phyloP scores from a whole-genome alignment of 2,329 filamentous ascomycete genomes.

The Ceratocystis eucalypticola region DNA sequence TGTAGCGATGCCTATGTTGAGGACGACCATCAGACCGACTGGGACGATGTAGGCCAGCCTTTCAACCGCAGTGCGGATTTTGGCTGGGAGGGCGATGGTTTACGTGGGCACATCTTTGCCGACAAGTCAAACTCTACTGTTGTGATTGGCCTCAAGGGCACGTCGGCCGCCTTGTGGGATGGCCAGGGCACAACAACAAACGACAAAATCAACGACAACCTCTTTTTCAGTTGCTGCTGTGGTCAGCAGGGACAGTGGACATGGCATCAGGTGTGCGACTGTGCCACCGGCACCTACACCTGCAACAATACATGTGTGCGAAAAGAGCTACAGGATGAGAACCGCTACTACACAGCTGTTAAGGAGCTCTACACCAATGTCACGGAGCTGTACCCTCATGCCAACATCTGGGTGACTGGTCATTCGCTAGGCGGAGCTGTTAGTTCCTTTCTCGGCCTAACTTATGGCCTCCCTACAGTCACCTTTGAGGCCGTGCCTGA shows the following conservation, averaged over 20 bases:
- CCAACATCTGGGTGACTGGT: conserved; percentile 78
- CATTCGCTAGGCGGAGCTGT: conserved; percentile 89
- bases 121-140: conserved; percentile 76
- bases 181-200: conserved; percentile 95
- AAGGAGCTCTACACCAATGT: conserved; percentile 87
- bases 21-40: conserved; percentile 56
- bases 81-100: conserved; percentile 79
- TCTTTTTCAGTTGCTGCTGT: conserved; percentile 97
- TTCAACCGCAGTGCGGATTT: conserved; percentile 85
- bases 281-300: conserved; percentile 70
- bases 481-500: conserved; percentile 92
- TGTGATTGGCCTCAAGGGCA: conserved; percentile 87
- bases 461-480: conserved; percentile 78
- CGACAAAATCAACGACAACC: conserved; percentile 94
- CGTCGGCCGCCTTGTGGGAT: conserved; percentile 79
- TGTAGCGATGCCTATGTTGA: conserved; percentile 79
- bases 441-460: conserved; percentile 74
- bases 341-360: conserved; percentile 81
- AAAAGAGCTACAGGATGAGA: conserved; percentile 62
- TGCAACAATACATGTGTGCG: conserved; percentile 87
- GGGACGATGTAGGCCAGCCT: conserved; percentile 63
- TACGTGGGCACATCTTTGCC: conserved; percentile 84
- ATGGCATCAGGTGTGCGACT: conserved; percentile 88
- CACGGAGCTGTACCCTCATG: conserved; percentile 70
- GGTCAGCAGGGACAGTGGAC: conserved; percentile 81